Conservation (phyloP, 768 basidiomycete genomes). For the Boletus reticulatus region DNA sequence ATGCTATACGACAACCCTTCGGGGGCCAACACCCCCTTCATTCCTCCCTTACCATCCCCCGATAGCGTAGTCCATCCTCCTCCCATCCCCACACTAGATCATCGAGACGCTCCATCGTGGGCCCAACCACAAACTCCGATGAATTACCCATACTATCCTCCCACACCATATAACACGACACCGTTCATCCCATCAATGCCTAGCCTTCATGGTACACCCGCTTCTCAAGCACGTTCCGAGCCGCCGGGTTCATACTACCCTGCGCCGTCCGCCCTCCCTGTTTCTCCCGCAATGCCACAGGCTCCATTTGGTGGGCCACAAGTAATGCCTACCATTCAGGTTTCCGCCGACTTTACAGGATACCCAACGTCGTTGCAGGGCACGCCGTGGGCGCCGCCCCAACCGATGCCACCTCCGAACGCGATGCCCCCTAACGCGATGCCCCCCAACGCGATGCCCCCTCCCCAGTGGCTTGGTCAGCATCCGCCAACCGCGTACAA, state of each 20-base stretch:
- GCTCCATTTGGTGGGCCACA: slow-evolving; percentile 8
- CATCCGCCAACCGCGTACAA: slow-evolving; percentile 24
- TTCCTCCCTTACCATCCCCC: slow-evolving; percentile 38
- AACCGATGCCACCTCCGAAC: slow-evolving; percentile 20
- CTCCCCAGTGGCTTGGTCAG: slow-evolving; percentile 19
- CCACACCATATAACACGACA: slow-evolving; percentile 36
- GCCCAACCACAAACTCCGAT: slow-evolving; percentile 32
- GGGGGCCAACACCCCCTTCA: slow-evolving; percentile 36
- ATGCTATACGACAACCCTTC: slow-evolving; percentile 33
- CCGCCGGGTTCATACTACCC: slow-evolving; percentile 33
- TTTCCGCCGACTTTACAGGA: slow-evolving; percentile 33
- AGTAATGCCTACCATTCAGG: slow-evolving; percentile 5
- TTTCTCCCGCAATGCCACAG: slow-evolving; percentile 13
- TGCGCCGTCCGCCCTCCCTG: slow-evolving; percentile 29
- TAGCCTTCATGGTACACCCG: slow-evolving; percentile 25
- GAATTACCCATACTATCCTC: slow-evolving; percentile 39
- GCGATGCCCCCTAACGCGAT: slow-evolving; percentile 16
- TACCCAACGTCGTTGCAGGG: slow-evolving; percentile 26
- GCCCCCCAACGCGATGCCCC: slow-evolving; percentile 19
- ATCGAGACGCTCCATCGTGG: slow-evolving; percentile 34
- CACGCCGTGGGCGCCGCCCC: slow-evolving; percentile 27
- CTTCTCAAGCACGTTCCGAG: slow-evolving; percentile 20
- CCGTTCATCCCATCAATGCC: slow-evolving; percentile 39
- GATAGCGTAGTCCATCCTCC: slow-evolving; percentile 35
- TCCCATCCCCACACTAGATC: slow-evolving; percentile 30